A percentile compares a stretch with the other conserved stretches of the same genome.
These are phyloP conservation scores for Xylaria arbuscula DNA, from an alignment of 2,329 filamentous ascomycete genomes.

Conservation along the genomic window DNA sequence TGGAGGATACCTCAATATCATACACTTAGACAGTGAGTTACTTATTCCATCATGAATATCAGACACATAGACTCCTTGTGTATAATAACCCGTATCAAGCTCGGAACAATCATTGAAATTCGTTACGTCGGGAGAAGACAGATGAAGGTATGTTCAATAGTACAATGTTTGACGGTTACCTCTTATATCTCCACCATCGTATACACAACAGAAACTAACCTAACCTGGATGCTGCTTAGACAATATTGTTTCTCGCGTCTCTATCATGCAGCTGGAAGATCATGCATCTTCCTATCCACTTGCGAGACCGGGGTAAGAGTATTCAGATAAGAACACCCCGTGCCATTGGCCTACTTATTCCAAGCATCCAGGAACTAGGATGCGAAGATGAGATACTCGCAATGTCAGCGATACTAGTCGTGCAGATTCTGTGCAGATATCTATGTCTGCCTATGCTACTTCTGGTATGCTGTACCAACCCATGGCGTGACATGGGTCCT, in stretches of 20 bases:
- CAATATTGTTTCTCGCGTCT: neutral
- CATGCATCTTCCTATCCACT: slow-evolving; percentile 20
- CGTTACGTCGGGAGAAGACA: no score
- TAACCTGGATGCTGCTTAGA: neutral
- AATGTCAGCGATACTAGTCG: neutral
- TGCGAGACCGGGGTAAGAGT: slow-evolving; percentile 15
- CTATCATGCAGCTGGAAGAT: slow-evolving; percentile 21
- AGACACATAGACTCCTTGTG: no score
- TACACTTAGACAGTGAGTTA: no score
- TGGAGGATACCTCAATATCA: no score
- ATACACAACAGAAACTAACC: neutral
- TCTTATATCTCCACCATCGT: neutral
- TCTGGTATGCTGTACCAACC: neutral
- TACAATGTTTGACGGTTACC: no score
- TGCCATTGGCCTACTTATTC: slow-evolving; percentile 30
- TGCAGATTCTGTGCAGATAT: no score
- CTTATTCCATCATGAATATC: no score
- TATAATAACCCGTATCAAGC: no score
- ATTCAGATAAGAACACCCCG: slow-evolving; percentile 29
- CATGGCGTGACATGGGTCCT: slow-evolving; percentile 23
- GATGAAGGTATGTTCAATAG: no score
- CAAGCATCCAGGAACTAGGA: slow-evolving; percentile 6
- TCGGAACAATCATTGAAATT: no score
- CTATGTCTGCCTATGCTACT: neutral
- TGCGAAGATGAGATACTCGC: slow-evolving; percentile 3